A percentile compares a stretch with the other conserved stretches of the same genome.
Conservation (phyloP, 768 basidiomycete species). For the Pholiota microspora region DNA sequence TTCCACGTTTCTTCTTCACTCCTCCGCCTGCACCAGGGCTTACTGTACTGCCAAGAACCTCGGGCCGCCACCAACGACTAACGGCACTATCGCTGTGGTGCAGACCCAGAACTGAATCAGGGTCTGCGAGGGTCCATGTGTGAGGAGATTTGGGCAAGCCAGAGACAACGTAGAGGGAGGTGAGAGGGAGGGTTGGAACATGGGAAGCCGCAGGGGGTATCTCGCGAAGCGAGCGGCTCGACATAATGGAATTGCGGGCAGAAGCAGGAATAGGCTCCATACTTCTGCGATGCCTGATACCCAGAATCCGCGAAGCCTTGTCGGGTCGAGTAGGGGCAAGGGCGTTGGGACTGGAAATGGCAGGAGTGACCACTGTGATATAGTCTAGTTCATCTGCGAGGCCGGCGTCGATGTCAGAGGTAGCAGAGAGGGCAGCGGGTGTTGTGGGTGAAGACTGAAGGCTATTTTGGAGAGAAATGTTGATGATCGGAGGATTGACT, state of each 20-base stretch:
- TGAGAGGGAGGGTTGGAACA: slow-evolving; percentile 69
- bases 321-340: slow-evolving; percentile 48
- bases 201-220: slow-evolving; percentile 58
- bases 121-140: slow-evolving; percentile 88
- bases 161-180: slow-evolving; percentile 84
- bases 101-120: slow-evolving; percentile 76
- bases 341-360: slow-evolving; percentile 30
- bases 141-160: slow-evolving; percentile 88
- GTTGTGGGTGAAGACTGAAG: slow-evolving; percentile 24
- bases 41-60: slow-evolving; percentile 86
- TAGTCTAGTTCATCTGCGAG: slow-evolving; percentile 77
- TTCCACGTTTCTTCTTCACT: slow-evolving; percentile 70
- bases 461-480: slow-evolving; percentile 41
- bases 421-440: slow-evolving; percentile 15
- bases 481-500: slow-evolving; percentile 43
- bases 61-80: slow-evolving; percentile 86
- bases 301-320: slow-evolving; percentile 78
- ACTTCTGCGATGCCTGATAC: slow-evolving; percentile 68
- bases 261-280: slow-evolving; percentile 88
- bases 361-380: slow-evolving; percentile 46
- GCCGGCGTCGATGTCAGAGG: slow-evolving; percentile 36
- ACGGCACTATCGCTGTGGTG: slow-evolving; percentile 86
- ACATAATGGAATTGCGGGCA: slow-evolving; percentile 73
- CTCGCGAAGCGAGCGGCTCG: slow-evolving; percentile 65
- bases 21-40: slow-evolving; percentile 82